phyloP scores from a whole-genome alignment of 1,284 basidiomycete genomes.

The Serendipita sp. region DNA sequence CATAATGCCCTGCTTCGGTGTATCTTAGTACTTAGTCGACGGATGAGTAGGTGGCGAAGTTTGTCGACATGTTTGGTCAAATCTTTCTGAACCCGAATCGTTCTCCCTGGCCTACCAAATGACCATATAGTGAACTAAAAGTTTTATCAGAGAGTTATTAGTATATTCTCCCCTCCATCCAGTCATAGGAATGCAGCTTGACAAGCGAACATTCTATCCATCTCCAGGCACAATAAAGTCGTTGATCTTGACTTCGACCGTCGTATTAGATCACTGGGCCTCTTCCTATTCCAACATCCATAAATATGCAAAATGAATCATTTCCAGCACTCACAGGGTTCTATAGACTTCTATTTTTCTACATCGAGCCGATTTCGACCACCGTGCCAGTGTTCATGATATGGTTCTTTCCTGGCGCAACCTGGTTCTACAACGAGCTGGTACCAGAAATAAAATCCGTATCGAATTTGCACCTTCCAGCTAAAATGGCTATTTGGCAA shows the following conservation, averaged over 20 bases:
- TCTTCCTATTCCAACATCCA: conserved; percentile 10
- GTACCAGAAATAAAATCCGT: conserved; percentile 33
- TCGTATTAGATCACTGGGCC: no score
- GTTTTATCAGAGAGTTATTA: no score
- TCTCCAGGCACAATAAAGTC: no score
- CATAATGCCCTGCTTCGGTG: conserved; percentile 35
- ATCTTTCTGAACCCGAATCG: neutral
- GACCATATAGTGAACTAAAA: no score
- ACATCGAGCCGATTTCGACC: conserved; percentile 56
- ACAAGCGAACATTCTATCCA: no score
- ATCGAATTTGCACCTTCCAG: conserved; percentile 31
- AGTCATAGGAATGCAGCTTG: no score
- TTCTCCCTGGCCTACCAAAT: no score
- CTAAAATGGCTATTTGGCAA: conserved; percentile 58
- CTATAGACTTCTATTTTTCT: conserved; percentile 52
- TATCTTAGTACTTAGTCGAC: neutral
- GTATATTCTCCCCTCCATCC: no score
- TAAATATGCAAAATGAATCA: conserved; percentile 19
- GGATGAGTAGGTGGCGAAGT: neutral
- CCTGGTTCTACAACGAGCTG: conserved; percentile 59
- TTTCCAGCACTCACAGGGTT: conserved; percentile 54
- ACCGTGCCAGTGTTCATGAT: conserved; percentile 42
- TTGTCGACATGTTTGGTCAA: neutral
- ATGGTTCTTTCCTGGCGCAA: conserved; percentile 46
- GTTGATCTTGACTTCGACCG: neutral